Evolutionary conservation across 176 grass and related monocot genomes (phyloP).

Genomic region (Phyllostachys edulis): DNA sequence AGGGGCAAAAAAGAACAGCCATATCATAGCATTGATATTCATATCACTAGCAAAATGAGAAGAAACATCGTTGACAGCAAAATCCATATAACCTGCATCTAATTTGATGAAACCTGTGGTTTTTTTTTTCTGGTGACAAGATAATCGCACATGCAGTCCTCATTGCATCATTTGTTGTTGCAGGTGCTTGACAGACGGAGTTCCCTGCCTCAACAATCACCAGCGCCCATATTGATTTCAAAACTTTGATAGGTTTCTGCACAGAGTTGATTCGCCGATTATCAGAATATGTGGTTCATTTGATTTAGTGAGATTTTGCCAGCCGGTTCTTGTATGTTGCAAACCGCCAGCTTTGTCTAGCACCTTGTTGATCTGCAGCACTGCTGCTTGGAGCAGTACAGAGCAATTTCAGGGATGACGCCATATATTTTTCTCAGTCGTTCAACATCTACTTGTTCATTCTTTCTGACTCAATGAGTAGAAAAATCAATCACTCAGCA

Average conservation of each 20-base stretch:
- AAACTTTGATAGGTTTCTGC: constrained; percentile 33
- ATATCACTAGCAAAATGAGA: not conserved
- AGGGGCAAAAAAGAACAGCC: not conserved
- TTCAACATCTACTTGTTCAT: not conserved
- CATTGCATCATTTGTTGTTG: constrained; percentile 1
- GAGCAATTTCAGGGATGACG: constrained; percentile 16
- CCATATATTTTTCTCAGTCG: not conserved
- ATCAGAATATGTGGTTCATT: not conserved
- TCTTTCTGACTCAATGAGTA: not conserved
- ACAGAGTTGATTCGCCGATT: not conserved
- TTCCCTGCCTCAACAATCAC: not conserved
- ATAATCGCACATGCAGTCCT: constrained; percentile 4
- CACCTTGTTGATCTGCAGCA: constrained; percentile 1
- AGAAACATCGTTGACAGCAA: not conserved
- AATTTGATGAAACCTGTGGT: not conserved
- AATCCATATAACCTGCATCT: not conserved
- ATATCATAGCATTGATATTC: not conserved
- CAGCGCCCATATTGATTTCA: not conserved
- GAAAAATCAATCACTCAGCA: not conserved
- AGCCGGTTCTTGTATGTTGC: not conserved
- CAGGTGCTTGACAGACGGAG: constrained; percentile 21
- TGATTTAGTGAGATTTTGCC: constrained; percentile 3
- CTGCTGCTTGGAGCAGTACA: not conserved
- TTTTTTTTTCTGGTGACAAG: not conserved
- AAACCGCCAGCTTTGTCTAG: not conserved